Percentiles rank a stretch among this genome's conserved stretches.
Conservation (phyloP, 2,329 filamentous ascomycete genomes). For the Colletotrichum sojae region DNA sequence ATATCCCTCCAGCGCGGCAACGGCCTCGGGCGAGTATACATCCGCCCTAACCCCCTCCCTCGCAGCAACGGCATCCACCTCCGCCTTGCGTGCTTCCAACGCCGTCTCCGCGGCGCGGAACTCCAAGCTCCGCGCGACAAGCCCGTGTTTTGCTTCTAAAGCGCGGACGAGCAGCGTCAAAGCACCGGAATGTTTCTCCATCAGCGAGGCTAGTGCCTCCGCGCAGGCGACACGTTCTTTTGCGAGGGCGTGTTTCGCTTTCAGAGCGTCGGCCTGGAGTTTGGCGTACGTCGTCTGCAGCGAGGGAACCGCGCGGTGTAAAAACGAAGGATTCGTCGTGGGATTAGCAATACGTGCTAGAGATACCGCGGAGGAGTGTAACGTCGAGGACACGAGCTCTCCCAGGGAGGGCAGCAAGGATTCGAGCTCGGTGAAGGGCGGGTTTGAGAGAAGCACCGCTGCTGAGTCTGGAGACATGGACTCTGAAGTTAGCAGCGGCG, state of each 20-base stretch:
- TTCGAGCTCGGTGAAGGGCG: constrained; percentile 64
- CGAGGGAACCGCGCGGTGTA: constrained; percentile 70
- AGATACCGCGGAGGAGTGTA: constrained; percentile 63
- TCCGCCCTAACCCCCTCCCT: constrained; percentile 53
- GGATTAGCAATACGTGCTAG: constrained; percentile 65
- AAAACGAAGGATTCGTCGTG: constrained; percentile 66
- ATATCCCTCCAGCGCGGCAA: constrained; percentile 62
- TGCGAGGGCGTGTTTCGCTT: constrained; percentile 52
- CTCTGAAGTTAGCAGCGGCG: constrained; percentile 59
- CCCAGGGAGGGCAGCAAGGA: constrained; percentile 63
- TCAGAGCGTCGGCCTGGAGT: constrained; percentile 52
- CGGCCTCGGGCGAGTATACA: constrained; percentile 62
- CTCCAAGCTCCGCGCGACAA: constrained; percentile 65
- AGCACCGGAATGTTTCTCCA: constrained; percentile 56
- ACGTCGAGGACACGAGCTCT: constrained; percentile 62
- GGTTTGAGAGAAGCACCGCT: constrained; percentile 62
- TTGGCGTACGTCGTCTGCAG: constrained; percentile 58
- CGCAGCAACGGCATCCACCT: constrained; percentile 54
- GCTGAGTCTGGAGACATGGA: constrained; percentile 54
- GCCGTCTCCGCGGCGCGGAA: constrained; percentile 63
- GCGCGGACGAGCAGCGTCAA: constrained; percentile 61
- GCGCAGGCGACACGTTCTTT: constrained; percentile 57
- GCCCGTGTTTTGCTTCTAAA: constrained; percentile 69
- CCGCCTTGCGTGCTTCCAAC: constrained; percentile 59
- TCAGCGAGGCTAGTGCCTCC: constrained; percentile 53